These are phyloP conservation scores for Penicilliopsis zonata DNA, from an alignment of 495 filamentous ascomycete genomes.

Conservation along the genomic window DNA sequence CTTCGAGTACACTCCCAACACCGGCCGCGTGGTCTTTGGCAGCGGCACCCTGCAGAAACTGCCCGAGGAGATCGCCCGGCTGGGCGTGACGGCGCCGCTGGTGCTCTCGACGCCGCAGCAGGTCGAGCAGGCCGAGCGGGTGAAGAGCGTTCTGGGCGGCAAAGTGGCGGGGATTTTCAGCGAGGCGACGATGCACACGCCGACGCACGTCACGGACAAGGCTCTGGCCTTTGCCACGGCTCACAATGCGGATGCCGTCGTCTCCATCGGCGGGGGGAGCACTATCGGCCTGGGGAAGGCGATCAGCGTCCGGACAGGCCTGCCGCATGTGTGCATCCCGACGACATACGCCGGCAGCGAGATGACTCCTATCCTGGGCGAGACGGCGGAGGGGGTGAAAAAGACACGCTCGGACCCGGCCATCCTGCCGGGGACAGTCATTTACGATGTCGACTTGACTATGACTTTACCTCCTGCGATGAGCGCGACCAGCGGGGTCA, in stretches of 20 bases:
- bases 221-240: conserved; percentile 41
- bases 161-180: conserved; percentile 45
- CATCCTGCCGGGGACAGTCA: conserved; percentile 53
- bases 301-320: conserved; percentile 49
- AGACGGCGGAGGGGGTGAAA: conserved; percentile 52
- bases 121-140: conserved; percentile 33
- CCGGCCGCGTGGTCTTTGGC: conserved; percentile 51
- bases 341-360: conserved; percentile 62
- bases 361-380: conserved; percentile 57
- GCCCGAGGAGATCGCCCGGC: conserved; percentile 43
- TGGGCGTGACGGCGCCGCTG: conserved; percentile 41
- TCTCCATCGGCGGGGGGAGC: conserved; percentile 54
- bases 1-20: conserved; percentile 50
- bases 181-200: conserved; percentile 59
- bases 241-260: conserved; percentile 37
- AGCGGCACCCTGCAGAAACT: conserved; percentile 48
- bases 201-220: conserved; percentile 47
- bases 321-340: conserved; percentile 54
- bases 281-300: conserved; percentile 59
- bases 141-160: conserved; percentile 37
- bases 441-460: conserved; percentile 59
- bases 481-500: conserved; percentile 54
- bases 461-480: conserved; percentile 49
- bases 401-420: conserved; percentile 52
- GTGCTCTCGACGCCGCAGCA: conserved; percentile 50